These are phyloP conservation scores for Diaporthe sp. DNA, from an alignment of 2,329 filamentous ascomycete genomes.

Conservation along the genomic window DNA sequence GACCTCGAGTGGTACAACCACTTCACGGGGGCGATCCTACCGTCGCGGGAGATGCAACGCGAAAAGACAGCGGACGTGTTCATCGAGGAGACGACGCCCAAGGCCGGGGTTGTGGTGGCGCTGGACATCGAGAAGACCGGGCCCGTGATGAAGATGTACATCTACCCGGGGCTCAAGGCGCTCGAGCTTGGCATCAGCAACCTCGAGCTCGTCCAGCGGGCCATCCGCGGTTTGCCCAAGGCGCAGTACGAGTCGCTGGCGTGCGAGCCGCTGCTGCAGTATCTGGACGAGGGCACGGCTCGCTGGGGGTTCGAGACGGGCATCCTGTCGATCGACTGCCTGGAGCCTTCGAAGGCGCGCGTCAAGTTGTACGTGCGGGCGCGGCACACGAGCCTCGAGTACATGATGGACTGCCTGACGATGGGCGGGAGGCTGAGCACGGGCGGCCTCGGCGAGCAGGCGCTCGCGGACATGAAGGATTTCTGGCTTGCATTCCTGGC, in stretches of 20 bases:
- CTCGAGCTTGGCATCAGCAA: constrained; percentile 39
- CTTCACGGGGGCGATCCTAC: constrained; percentile 37
- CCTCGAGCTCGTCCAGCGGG: constrained; percentile 38
- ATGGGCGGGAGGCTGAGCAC: constrained; percentile 38
- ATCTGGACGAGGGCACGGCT: constrained; percentile 36
- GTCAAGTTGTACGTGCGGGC: constrained; percentile 42
- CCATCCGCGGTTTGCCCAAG: constrained; percentile 37
- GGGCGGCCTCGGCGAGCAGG: constrained; percentile 31
- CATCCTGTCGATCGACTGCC: constrained; percentile 40
- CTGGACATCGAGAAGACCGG: constrained; percentile 40
- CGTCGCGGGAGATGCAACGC: constrained; percentile 25
- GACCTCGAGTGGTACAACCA: constrained; percentile 40
- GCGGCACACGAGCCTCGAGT: constrained; percentile 38
- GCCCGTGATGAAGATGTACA: constrained; percentile 39
- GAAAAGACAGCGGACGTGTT: constrained; percentile 35
- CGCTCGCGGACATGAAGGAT: constrained; percentile 37
- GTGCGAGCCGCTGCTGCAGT: constrained; percentile 39
- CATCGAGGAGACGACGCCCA: constrained; percentile 40
- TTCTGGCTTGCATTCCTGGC: constrained; percentile 40
- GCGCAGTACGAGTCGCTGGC: constrained; percentile 38
- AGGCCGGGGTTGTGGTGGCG: constrained; percentile 39
- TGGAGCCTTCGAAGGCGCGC: constrained; percentile 37
- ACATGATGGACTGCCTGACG: constrained; percentile 41
- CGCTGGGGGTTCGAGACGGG: constrained; percentile 40
- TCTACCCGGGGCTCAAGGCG: constrained; percentile 40